Percentiles rank a stretch among this genome's conserved stretches.
Conservation (phyloP, 176 grass and related monocot genomes). For the Triticum aestivum region DNA sequence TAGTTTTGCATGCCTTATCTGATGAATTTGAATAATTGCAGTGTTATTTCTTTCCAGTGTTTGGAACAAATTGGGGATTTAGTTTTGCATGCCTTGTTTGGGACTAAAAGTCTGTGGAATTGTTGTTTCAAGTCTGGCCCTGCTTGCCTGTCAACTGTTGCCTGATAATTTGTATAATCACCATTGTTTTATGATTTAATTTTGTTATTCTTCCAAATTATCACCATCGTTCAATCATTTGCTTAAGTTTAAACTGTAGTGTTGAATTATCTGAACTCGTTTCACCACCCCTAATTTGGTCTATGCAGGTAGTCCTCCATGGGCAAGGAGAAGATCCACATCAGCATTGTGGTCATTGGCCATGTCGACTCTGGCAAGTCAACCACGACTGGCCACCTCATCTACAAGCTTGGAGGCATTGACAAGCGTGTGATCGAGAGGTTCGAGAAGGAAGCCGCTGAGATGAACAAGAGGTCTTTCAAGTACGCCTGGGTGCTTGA, state of each 20-base stretch:
- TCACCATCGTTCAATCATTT: background rate
- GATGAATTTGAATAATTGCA: background rate
- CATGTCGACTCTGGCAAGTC: conserved; percentile 77
- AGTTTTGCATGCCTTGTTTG: too few species aligned
- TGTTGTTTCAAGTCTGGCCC: too few species aligned
- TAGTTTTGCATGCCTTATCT: background rate
- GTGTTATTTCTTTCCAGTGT: background rate
- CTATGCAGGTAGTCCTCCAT: conserved; percentile 36
- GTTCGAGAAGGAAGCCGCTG: conserved; percentile 73
- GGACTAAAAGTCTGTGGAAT: too few species aligned
- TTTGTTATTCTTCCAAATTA: background rate
- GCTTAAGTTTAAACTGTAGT: background rate
- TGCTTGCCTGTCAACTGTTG: background rate
- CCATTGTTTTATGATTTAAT: background rate
- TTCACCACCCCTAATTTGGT: background rate
- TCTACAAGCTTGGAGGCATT: conserved; percentile 82
- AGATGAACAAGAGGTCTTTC: conserved; percentile 89
- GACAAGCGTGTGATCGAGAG: conserved; percentile 92
- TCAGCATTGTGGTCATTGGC: conserved; percentile 77
- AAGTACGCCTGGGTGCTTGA: conserved; percentile 86
- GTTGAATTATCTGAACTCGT: background rate
- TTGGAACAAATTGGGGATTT: too few species aligned
- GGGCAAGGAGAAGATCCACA: conserved; percentile 89
- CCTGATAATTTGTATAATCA: background rate
- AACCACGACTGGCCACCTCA: conserved; percentile 73